Percentiles rank a stretch among this genome's conserved stretches.
These are phyloP conservation scores for Cornus kousa DNA, from an alignment of 148 eudicot genomes.

Conservation along the genomic window DNA sequence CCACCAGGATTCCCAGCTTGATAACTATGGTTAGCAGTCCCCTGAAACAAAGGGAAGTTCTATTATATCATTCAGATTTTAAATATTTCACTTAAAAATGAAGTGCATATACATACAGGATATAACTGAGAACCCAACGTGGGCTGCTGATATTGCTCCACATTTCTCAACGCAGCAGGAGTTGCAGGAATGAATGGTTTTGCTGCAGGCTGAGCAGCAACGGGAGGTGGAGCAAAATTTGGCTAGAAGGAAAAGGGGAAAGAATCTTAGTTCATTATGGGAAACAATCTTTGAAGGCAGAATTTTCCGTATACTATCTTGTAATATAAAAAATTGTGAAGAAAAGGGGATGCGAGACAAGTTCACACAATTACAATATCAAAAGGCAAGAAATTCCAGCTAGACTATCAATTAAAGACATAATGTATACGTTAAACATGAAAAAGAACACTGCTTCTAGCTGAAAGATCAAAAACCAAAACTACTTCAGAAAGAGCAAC, in stretches of 20 bases:
- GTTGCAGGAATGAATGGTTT: constrained; percentile 69
- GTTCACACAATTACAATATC: neutral
- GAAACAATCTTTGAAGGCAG: neutral
- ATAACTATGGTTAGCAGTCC: constrained; percentile 43
- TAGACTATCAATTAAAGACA: neutral
- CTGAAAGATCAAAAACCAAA: constrained; percentile 3
- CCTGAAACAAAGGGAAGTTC: constrained; percentile 38
- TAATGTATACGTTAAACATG: neutral
- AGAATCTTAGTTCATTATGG: constrained; percentile 3
- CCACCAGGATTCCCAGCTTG: constrained; percentile 55
- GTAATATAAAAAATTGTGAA: no score
- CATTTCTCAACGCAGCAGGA: constrained; percentile 63
- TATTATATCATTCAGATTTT: neutral
- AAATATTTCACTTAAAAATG: neutral
- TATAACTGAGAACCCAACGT: constrained; percentile 84
- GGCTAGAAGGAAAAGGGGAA: constrained; percentile 32
- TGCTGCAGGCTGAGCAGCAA: constrained; percentile 61
- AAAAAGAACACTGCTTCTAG: neutral
- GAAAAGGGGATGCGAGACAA: neutral
- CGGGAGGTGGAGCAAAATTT: constrained; percentile 58
- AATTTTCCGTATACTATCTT: neutral
- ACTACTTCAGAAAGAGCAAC: neutral
- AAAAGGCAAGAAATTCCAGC: neutral
- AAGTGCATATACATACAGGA: constrained; percentile 42
- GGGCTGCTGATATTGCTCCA: constrained; percentile 77